Evolutionary conservation across 805 yeast species (phyloP).

Genomic region (Teunomyces funiuensis): DNA sequence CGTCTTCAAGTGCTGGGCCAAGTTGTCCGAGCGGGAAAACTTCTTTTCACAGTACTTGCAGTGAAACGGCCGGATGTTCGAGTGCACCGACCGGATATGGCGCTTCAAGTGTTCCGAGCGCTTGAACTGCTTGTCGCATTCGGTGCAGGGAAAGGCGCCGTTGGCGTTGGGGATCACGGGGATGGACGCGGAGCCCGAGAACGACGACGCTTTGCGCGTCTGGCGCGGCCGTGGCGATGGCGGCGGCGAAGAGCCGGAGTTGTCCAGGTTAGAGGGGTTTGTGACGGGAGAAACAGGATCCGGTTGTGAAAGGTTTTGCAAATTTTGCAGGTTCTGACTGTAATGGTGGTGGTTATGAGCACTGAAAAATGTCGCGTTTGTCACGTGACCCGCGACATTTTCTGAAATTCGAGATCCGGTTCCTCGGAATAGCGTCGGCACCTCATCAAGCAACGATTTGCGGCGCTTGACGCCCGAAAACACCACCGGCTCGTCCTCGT

Average conservation of each 20-base stretch:
- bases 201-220: not conserved
- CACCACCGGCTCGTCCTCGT: not conserved
- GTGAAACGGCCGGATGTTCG: slow-evolving; percentile 45
- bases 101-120: slow-evolving; percentile 44
- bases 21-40: slow-evolving; percentile 42
- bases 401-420: not conserved
- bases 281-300: not conserved
- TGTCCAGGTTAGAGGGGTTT: not conserved
- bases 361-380: too few species aligned
- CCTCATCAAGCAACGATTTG: not conserved
- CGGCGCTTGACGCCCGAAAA: slow-evolving; percentile 3
- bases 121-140: slow-evolving; percentile 43
- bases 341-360: too few species aligned
- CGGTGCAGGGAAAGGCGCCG: slow-evolving; percentile 38
- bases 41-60: slow-evolving; percentile 47
- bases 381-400: not conserved
- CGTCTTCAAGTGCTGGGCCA: slow-evolving; percentile 46
- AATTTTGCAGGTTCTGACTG: too few species aligned
- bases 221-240: not conserved
- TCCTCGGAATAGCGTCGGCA: slow-evolving; percentile 3
- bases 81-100: slow-evolving; percentile 43
- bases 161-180: slow-evolving; percentile 11
- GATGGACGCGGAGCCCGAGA: slow-evolving; percentile 3
- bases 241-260: not conserved
- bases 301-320: too few species aligned